A percentile compares a stretch with the other conserved stretches of the same genome.
phyloP scores from a whole-genome alignment of 345 rosid genomes.

The Syzygium aqueum region DNA sequence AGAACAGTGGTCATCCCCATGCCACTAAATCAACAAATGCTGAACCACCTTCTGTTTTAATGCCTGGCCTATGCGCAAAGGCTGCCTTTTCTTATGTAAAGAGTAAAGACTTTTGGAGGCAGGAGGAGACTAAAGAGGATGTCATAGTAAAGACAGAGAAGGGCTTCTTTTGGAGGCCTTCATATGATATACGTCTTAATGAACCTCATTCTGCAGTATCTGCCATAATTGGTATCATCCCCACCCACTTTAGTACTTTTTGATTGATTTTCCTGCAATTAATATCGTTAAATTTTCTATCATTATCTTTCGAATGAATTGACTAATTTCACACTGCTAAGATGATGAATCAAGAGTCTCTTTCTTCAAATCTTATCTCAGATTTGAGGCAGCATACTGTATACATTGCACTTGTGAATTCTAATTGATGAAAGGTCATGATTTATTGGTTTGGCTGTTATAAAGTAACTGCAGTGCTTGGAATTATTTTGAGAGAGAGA shows the following conservation, averaged over 20 bases:
- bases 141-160: constrained; percentile 23
- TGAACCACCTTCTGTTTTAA: constrained; percentile 48
- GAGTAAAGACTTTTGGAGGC: constrained; percentile 66
- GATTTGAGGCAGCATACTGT: not conserved
- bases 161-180: constrained; percentile 23
- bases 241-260: not conserved
- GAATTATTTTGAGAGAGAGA: too few relatives aligned
- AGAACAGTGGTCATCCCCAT: constrained; percentile 48
- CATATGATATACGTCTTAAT: constrained; percentile 53
- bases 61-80: constrained; percentile 75
- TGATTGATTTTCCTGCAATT: not conserved
- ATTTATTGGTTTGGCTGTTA: not conserved
- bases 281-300: not conserved
- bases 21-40: constrained; percentile 21
- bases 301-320: not conserved
- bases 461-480: not conserved
- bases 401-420: not conserved
- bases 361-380: not conserved
- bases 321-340: not conserved
- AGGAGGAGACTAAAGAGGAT: constrained; percentile 27
- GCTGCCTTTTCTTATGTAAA: constrained; percentile 72
- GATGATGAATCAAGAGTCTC: not conserved
- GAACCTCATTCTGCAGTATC: constrained; percentile 79
- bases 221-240: constrained; percentile 49
- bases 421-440: not conserved